Percentiles rank a stretch among this genome's conserved stretches.
Conservation (phyloP, 1,284 basidiomycete species). For the Gomphus sp. region DNA sequence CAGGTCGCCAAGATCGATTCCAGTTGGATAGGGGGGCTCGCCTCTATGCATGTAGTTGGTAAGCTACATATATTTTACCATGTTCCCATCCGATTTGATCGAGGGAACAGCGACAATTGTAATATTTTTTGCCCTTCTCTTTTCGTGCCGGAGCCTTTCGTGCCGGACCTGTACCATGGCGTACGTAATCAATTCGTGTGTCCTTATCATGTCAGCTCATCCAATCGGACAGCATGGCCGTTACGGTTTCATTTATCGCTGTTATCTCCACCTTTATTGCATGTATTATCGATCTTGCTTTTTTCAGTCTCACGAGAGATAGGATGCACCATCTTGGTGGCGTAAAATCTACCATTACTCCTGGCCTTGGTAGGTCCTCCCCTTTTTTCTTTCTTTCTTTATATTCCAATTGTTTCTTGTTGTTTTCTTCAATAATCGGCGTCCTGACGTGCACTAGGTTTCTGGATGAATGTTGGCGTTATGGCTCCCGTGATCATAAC, state of each 20-base stretch:
- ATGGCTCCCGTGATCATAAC: constrained; percentile 54
- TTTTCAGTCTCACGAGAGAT: constrained; percentile 51
- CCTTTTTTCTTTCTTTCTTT: not conserved
- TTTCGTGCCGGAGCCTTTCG: constrained; percentile 39
- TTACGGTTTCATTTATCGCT: constrained; percentile 56
- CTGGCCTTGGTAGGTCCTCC: constrained; percentile 45
- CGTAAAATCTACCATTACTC: constrained; percentile 34
- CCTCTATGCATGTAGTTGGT: constrained; percentile 61
- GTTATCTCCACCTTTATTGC: constrained; percentile 56
- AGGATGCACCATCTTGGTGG: constrained; percentile 39
- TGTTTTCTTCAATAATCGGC: no score
- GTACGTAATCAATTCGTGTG: constrained; percentile 10
- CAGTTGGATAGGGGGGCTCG: constrained; percentile 65
- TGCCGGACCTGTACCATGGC: constrained; percentile 32
- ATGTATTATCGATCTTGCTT: constrained; percentile 66
- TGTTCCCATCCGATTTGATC: not conserved
- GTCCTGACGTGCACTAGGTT: constrained; percentile 31
- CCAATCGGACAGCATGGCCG: constrained; percentile 28
- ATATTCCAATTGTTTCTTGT: no score
- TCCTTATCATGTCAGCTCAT: not conserved
- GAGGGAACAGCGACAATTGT: constrained; percentile 44
- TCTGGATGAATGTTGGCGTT: constrained; percentile 67
- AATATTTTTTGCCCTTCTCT: constrained; percentile 51
- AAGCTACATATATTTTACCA: constrained; percentile 16
- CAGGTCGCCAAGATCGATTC: constrained; percentile 27